Evolutionary conservation across 257 asterid genomes (phyloP).

Genomic region (Anisodus acutangulus): DNA sequence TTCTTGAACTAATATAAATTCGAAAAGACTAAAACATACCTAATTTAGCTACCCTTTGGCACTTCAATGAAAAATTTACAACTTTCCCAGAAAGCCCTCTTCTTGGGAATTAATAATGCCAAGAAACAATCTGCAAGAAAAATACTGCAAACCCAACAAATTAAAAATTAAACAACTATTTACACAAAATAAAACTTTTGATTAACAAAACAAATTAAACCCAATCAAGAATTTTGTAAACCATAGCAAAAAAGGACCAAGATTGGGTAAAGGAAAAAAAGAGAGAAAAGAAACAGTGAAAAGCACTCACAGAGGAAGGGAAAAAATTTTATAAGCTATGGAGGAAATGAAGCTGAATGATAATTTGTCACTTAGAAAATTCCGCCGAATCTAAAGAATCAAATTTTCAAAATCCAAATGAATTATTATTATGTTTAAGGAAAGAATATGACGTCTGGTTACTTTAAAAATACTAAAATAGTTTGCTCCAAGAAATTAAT

Average conservation of each 20-base stretch:
- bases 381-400: not conserved
- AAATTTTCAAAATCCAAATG: conserved; percentile 7
- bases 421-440: not conserved
- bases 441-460: conserved; percentile 1
- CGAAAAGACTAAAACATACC: not conserved
- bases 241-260: not conserved
- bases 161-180: not conserved
- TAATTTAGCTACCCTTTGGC: not conserved
- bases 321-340: no score
- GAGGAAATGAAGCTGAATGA: not conserved
- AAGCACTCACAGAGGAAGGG: not conserved
- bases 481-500: not conserved
- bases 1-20: not conserved
- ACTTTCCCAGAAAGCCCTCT: not conserved
- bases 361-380: not conserved
- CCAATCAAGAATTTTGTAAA: conserved; percentile 4
- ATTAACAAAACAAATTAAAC: not conserved
- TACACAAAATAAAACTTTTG: not conserved
- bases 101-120: not conserved
- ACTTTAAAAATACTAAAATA: not conserved
- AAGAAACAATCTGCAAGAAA: conserved; percentile 14
- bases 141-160: not conserved
- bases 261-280: not conserved
- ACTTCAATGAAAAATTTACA: not conserved
- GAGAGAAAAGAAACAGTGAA: no score